These are phyloP conservation scores for Achaetomiella virescens DNA, from an alignment of 495 filamentous ascomycete species.

Conservation along the genomic window DNA sequence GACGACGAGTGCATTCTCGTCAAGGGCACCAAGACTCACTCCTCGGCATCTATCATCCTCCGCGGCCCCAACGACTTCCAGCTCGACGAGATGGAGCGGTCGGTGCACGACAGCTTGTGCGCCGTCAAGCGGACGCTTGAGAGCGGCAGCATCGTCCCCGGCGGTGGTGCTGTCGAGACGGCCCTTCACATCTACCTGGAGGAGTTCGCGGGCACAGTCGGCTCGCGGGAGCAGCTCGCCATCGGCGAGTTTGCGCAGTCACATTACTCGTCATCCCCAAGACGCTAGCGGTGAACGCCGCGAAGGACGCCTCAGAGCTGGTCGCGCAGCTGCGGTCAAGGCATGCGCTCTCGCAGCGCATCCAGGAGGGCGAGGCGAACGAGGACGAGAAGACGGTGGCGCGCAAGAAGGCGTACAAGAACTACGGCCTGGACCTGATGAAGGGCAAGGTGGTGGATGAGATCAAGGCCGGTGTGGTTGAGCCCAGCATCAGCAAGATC, in stretches of 20 bases:
- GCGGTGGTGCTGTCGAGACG: conserved; percentile 96
- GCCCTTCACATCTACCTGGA: conserved; percentile 98
- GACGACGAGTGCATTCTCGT: conserved; percentile 98
- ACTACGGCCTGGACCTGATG: conserved; percentile 88
- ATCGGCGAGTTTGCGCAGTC: conserved; percentile 96
- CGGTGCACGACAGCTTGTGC: conserved; percentile 91
- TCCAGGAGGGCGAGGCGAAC: conserved; percentile 72
- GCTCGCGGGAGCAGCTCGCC: conserved; percentile 93
- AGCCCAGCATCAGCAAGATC: conserved; percentile 98
- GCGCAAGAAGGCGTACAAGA: conserved; percentile 94
- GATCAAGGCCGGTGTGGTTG: conserved; percentile 90
- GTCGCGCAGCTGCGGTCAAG: conserved; percentile 91
- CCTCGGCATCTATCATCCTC: conserved; percentile 92
- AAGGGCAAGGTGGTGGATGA: conserved; percentile 89
- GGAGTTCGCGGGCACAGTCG: conserved; percentile 98
- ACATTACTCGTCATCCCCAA: conserved; percentile 91
- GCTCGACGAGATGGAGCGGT: conserved; percentile 98
- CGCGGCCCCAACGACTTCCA: conserved; percentile 94
- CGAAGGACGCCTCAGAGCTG: conserved; percentile 90
- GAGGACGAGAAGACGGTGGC: conserved; percentile 82
- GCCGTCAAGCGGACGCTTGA: conserved; percentile 96
- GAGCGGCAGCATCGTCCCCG: conserved; percentile 93
- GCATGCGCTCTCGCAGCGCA: conserved; percentile 89
- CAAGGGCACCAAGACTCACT: conserved; percentile 90
- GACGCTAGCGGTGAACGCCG: conserved; percentile 94